These are phyloP conservation scores for Aspergillus campestris DNA, from an alignment of 495 filamentous ascomycete species.

Conservation along the genomic window DNA sequence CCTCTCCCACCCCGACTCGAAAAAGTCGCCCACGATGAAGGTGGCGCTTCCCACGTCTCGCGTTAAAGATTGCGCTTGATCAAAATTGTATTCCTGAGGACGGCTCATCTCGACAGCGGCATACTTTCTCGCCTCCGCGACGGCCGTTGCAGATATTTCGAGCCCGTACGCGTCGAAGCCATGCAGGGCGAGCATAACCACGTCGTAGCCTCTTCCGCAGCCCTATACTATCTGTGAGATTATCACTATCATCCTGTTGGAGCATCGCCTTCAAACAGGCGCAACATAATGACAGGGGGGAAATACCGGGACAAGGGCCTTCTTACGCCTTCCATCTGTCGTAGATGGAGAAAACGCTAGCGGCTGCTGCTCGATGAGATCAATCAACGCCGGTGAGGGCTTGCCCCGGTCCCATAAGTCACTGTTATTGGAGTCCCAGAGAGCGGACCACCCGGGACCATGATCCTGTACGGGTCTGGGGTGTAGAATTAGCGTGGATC, in stretches of 20 bases:
- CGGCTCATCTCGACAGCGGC: constrained; percentile 3
- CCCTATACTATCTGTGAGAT: constrained; percentile 8
- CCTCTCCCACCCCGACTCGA: constrained; percentile 42
- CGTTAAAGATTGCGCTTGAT: neutral
- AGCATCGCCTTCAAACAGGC: neutral
- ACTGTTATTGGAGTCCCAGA: constrained; percentile 26
- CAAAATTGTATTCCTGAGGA: constrained; percentile 7
- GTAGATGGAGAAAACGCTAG: constrained; percentile 14
- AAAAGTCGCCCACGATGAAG: constrained; percentile 57
- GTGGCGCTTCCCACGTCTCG: constrained; percentile 8
- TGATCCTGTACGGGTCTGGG: constrained; percentile 10
- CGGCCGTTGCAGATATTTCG: constrained; percentile 22
- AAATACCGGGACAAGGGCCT: constrained; percentile 27
- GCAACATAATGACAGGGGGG: neutral
- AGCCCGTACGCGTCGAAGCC: constrained; percentile 25
- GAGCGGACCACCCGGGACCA: constrained; percentile 19
- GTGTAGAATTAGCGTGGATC: neutral
- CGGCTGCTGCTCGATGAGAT: constrained; percentile 23
- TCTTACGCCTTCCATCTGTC: constrained; percentile 16
- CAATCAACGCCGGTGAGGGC: constrained; percentile 31
- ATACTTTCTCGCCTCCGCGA: constrained; percentile 16
- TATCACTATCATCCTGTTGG: too few species aligned
- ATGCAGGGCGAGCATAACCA: constrained; percentile 24
- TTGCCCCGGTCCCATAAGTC: constrained; percentile 31
- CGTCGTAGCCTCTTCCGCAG: constrained; percentile 31